Percentiles rank a stretch among this genome's conserved stretches.
phyloP scores from a whole-genome alignment of 2,329 filamentous ascomycete species.

The Ascochyta fabae region DNA sequence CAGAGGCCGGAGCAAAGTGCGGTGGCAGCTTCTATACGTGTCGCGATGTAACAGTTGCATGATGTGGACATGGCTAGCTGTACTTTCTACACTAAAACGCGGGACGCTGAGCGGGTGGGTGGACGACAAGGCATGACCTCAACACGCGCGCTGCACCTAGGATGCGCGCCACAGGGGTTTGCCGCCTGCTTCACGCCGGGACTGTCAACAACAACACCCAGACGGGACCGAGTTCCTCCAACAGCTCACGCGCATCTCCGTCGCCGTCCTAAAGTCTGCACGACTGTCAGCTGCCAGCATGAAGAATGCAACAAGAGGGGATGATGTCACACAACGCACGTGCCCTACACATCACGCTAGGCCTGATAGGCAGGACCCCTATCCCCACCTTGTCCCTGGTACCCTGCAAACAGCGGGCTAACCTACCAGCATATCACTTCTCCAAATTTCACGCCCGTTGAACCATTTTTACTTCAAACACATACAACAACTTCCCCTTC shows the following conservation, averaged over 20 bases:
- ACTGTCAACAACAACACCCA: neutral
- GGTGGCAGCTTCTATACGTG: conserved; percentile 18
- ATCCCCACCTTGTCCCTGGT: too few relatives aligned
- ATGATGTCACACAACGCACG: conserved; percentile 9
- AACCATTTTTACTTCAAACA: too few relatives aligned
- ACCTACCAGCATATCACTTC: too few relatives aligned
- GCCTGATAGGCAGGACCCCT: too few relatives aligned
- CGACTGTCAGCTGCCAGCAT: neutral
- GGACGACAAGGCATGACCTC: conserved; percentile 10
- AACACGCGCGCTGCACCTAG: conserved; percentile 15
- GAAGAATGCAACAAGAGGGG: conserved; percentile 1
- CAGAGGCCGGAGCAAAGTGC: neutral
- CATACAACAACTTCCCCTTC: too few relatives aligned
- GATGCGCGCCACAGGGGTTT: conserved; percentile 10
- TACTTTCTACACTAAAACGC: conserved; percentile 4
- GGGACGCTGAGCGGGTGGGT: conserved; percentile 5
- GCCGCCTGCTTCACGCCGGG: too few relatives aligned
- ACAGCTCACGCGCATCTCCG: too few relatives aligned
- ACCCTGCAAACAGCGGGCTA: too few relatives aligned
- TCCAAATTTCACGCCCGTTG: too few relatives aligned
- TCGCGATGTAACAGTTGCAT: conserved; percentile 10
- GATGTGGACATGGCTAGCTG: conserved; percentile 6
- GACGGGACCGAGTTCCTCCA: neutral
- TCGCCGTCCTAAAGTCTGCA: too few relatives aligned
- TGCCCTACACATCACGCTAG: conserved; percentile 4